Evolutionary conservation across 2,329 filamentous ascomycete genomes (phyloP).

Genomic region (Exophiala oligosperma): DNA sequence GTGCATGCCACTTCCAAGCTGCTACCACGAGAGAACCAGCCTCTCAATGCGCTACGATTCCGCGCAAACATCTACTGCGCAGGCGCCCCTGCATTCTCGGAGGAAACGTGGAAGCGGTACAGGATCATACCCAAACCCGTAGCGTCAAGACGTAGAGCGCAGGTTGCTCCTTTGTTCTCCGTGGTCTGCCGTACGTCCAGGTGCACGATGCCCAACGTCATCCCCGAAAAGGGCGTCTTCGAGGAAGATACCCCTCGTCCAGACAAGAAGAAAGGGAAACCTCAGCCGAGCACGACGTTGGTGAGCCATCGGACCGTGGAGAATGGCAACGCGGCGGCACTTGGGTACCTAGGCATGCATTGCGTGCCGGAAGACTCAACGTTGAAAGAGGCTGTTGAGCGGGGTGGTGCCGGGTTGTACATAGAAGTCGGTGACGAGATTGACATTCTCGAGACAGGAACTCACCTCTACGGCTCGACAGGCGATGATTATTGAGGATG

Average conservation of each 20-base stretch:
- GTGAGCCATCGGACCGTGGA: conserved; percentile 26
- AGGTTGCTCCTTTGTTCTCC: conserved; percentile 19
- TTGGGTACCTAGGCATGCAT: conserved; percentile 31
- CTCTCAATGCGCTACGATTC: conserved; percentile 28
- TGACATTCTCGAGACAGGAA: conserved; percentile 26
- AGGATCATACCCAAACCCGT: conserved; percentile 18
- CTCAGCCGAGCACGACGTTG: conserved; percentile 29
- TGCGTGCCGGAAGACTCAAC: conserved; percentile 28
- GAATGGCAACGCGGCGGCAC: conserved; percentile 22
- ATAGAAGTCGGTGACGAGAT: conserved; percentile 28
- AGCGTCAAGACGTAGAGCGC: conserved; percentile 5
- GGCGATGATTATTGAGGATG: conserved; percentile 23
- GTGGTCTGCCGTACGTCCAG: conserved; percentile 30
- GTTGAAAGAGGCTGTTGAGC: conserved; percentile 19
- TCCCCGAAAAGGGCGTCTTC: conserved; percentile 24
- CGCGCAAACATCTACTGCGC: conserved; percentile 29
- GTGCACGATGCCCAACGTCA: conserved; percentile 30
- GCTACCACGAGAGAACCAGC: conserved; percentile 27
- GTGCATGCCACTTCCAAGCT: conserved; percentile 27
- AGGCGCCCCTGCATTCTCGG: conserved; percentile 24
- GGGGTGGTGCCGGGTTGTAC: conserved; percentile 11
- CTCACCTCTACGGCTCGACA: conserved; percentile 29
- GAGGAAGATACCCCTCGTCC: conserved; percentile 23
- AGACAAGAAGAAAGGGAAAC: conserved; percentile 25
- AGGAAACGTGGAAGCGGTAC: conserved; percentile 29